Base-by-base conservation (phyloP, 331 rosid genomes). In the Malus hybrid region DNA sequence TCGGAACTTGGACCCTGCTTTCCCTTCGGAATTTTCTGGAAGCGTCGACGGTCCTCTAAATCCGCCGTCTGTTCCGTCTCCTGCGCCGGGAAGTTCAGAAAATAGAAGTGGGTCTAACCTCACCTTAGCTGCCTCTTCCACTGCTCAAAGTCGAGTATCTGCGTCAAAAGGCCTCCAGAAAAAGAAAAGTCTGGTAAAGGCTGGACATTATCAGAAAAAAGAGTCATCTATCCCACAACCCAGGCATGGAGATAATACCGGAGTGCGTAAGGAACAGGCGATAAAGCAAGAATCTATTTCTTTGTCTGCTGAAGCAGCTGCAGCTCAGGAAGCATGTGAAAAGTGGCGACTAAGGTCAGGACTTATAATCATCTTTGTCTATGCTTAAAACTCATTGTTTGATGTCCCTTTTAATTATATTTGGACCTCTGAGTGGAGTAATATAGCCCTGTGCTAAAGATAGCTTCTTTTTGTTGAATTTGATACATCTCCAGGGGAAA, bases 311-410 rank as follows among this genome's bases (percentile, higher is more conserved):
- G 84, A 85, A 77, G 26, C 66, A 14, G 63, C 81, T 80, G 87
- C 90, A 69, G 84, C 88, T 75, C 96, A 89, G 82, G 99, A 92
- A 85, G 90, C 89, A 64, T 92, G 96, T 86, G 97, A 95, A 79
- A 90, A 88, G 84, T 95, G 97, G 97, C 87, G 99, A 68, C 78
- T 84, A 73, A 90, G 97, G 97, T 95, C 70, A 62, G 66, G 28
- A 28, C 20, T 6, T 62, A 74, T 66, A 39, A 72, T 75, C 11
- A 71, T 78, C n/a, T 46, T 72, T 79, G 53, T 83, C 71, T 10
- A 20, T 36, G 34, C 48, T 32, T 52, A 34, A 36, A 28, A 28
- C 3, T 48, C 26, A 14, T 19, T 6, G 26, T 20, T 14, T 29
- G 42, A 22, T 5, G 18, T 71, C 42, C 16, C 6, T 6, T 39